Evolutionary conservation across 2,329 filamentous ascomycete genomes (phyloP).

Genomic region (Metarhizium humberi): DNA sequence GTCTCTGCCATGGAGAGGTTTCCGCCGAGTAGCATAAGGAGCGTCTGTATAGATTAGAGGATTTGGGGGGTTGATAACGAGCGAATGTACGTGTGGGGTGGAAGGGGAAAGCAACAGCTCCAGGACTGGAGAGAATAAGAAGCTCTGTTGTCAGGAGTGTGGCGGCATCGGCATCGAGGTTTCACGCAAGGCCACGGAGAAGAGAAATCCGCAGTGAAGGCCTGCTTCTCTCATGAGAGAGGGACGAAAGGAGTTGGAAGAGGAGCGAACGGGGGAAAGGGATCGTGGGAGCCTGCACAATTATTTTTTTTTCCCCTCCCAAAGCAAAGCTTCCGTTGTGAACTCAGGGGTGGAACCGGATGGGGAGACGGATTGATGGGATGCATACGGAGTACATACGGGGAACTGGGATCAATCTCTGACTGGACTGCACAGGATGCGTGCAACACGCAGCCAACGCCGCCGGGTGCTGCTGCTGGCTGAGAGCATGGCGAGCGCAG

Average conservation of each 20-base stretch:
- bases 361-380: constrained; percentile 1
- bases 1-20: constrained; percentile 7
- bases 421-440: no score
- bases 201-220: not conserved
- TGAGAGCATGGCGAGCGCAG: no score
- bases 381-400: not conserved
- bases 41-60: not conserved
- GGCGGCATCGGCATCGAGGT: not conserved
- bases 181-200: not conserved
- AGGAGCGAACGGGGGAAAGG: constrained; percentile 1
- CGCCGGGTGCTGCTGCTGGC: no score
- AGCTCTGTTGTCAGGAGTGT: not conserved
- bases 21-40: constrained; percentile 3
- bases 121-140: not conserved
- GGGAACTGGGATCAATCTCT: not conserved
- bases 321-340: constrained; percentile 8
- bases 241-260: not conserved
- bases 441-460: no score
- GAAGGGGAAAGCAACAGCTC: not conserved
- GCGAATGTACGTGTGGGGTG: not conserved
- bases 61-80: not conserved
- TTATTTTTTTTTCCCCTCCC: constrained; percentile 11
- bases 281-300: constrained; percentile 9
- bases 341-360: constrained; percentile 15
- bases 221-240: constrained; percentile 1